A percentile compares a stretch with the other conserved stretches of the same genome.
Conservation (phyloP, 2,329 filamentous ascomycete genomes). For the Pseudogymnoascus sp. region DNA sequence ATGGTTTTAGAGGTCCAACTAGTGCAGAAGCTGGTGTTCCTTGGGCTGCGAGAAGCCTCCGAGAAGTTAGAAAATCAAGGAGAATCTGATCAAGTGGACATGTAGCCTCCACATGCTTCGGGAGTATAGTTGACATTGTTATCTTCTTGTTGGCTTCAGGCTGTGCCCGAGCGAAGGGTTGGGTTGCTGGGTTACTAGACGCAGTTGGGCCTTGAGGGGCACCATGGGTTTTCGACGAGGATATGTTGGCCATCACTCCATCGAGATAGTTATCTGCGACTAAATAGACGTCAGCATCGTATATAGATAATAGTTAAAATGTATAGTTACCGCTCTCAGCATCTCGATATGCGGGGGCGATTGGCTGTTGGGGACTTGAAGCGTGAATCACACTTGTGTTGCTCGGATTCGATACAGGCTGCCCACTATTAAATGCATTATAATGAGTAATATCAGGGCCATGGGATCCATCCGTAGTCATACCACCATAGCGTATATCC, state of each 20-base stretch:
- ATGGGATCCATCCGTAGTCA: background rate
- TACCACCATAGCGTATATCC: background rate
- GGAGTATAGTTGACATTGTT: slow-evolving; percentile 1
- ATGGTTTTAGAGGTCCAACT: slow-evolving; percentile 6
- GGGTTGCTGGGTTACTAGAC: background rate
- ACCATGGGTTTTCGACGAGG: background rate
- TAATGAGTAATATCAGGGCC: background rate
- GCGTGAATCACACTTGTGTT: background rate
- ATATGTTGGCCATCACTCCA: background rate
- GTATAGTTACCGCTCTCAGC: background rate
- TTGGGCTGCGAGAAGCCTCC: background rate
- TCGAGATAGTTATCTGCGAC: background rate
- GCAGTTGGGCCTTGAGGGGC: background rate
- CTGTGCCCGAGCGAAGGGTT: background rate
- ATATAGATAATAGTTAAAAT: background rate
- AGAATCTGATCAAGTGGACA: slow-evolving; percentile 10
- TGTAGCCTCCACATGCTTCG: slow-evolving; percentile 6
- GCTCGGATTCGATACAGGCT: background rate
- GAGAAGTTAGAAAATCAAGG: slow-evolving; percentile 4
- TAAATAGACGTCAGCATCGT: background rate
- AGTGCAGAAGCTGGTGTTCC: background rate
- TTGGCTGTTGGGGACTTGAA: background rate
- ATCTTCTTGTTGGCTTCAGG: background rate
- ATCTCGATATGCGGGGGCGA: background rate
- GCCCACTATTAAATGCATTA: background rate